Evolutionary conservation across 768 basidiomycete species (phyloP).

Genomic region (Nidula microcarpa): DNA sequence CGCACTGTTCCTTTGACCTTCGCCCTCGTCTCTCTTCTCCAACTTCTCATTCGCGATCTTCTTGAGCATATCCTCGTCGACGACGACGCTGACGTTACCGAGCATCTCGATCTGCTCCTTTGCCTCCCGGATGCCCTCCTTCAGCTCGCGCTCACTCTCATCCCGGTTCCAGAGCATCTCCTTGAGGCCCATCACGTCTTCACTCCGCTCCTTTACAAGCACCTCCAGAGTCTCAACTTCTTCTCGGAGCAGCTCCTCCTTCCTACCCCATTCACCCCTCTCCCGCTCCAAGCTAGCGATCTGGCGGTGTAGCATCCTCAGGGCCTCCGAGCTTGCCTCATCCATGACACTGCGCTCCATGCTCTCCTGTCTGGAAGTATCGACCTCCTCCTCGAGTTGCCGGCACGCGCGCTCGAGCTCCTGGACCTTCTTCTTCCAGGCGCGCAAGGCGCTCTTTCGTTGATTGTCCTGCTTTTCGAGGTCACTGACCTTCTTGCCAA

Average conservation of each 20-base stretch:
- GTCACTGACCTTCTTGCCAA: constrained; percentile 49
- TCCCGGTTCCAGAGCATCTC: constrained; percentile 44
- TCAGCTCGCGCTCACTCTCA: constrained; percentile 49
- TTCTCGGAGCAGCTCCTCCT: constrained; percentile 36
- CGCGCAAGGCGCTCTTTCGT: constrained; percentile 47
- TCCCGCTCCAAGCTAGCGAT: constrained; percentile 76
- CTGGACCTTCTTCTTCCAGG: constrained; percentile 75
- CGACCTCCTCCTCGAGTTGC: constrained; percentile 82
- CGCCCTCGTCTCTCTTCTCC: constrained; percentile 35
- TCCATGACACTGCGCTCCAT: constrained; percentile 83
- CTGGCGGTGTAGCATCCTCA: constrained; percentile 76
- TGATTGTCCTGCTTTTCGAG: constrained; percentile 64
- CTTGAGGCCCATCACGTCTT: constrained; percentile 41
- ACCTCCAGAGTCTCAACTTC: constrained; percentile 49
- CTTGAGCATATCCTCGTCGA: constrained; percentile 42
- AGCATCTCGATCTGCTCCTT: constrained; percentile 62
- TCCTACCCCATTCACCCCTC: constrained; percentile 42
- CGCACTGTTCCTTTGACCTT: constrained; percentile 31
- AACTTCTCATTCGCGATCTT: constrained; percentile 36
- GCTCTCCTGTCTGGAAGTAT: constrained; percentile 77
- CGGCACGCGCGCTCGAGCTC: constrained; percentile 70
- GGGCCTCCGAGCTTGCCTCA: constrained; percentile 72
- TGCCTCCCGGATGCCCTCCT: constrained; percentile 49
- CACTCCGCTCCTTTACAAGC: constrained; percentile 39
- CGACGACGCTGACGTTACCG: constrained; percentile 41